A percentile compares a stretch with the other conserved stretches of the same genome.
Evolutionary conservation across 2,329 filamentous ascomycete species (phyloP).

Genomic region (Paramyrothecium sp.): DNA sequence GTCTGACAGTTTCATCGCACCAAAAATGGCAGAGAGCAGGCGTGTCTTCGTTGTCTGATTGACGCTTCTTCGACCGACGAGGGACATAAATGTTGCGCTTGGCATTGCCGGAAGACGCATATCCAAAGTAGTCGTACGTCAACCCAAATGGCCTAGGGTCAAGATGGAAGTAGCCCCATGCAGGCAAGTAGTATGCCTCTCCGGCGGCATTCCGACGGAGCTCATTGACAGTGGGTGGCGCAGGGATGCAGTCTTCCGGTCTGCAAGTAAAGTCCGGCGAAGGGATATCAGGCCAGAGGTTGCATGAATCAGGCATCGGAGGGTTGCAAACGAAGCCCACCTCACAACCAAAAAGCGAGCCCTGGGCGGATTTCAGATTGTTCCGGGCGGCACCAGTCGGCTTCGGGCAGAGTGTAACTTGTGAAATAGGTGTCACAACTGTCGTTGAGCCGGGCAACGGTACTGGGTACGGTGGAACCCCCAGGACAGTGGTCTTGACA

Average conservation of each 20-base stretch:
- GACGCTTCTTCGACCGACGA: conserved; percentile 27
- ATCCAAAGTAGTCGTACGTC: conserved; percentile 59
- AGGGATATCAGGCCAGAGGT: conserved; percentile 49
- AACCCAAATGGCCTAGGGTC: conserved; percentile 61
- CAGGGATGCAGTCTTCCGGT: conserved; percentile 39
- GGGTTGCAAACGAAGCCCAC: conserved; percentile 53
- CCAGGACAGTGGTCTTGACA: conserved; percentile 27
- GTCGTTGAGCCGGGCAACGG: conserved; percentile 24
- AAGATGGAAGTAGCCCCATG: conserved; percentile 62
- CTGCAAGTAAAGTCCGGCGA: conserved; percentile 44
- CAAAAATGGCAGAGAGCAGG: conserved; percentile 53
- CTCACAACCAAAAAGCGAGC: conserved; percentile 52
- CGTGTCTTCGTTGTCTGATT: conserved; percentile 15
- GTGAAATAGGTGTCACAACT: conserved; percentile 22
- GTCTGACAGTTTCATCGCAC: too few species aligned
- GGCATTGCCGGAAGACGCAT: conserved; percentile 32
- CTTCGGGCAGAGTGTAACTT: conserved; percentile 40
- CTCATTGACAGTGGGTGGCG: conserved; percentile 31
- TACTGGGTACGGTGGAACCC: conserved; percentile 18
- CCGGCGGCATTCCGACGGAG: conserved; percentile 42
- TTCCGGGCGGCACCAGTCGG: conserved; percentile 35
- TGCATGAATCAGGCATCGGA: conserved; percentile 47
- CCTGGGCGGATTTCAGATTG: conserved; percentile 30
- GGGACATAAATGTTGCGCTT: conserved; percentile 8
- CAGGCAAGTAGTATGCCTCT: conserved; percentile 51